A percentile compares a stretch with the other conserved stretches of the same genome.
These are phyloP conservation scores for Eucalyptus camaldulensis DNA, from an alignment of 345 rosid species.

Conservation along the genomic window DNA sequence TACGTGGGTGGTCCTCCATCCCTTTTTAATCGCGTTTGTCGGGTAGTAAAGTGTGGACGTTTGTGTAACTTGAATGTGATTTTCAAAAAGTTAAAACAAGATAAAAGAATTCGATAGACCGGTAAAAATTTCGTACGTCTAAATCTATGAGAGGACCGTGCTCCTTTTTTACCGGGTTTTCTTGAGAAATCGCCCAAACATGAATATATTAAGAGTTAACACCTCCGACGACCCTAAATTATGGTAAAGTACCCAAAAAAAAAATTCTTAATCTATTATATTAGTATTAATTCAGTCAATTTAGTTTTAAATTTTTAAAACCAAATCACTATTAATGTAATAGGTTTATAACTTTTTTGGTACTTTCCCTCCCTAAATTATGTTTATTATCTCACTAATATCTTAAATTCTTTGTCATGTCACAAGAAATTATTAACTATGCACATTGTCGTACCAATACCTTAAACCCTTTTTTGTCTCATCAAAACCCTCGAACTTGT, in stretches of 20 bases:
- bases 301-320: fast-evolving
- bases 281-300: fast-evolving
- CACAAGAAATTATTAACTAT: background rate
- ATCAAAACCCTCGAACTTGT: background rate
- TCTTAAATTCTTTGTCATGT: background rate
- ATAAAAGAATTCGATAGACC: background rate
- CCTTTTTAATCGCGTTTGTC: background rate
- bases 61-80: background rate
- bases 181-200: background rate
- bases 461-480: background rate
- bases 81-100: background rate
- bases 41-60: background rate
- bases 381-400: background rate
- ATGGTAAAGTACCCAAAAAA: background rate
- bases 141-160: background rate
- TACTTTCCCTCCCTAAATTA: background rate
- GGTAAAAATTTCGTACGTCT: background rate
- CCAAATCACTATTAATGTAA: fast-evolving
- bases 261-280: too few species aligned
- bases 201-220: background rate
- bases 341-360: too few species aligned
- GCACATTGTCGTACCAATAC: background rate
- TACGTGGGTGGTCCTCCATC: background rate
- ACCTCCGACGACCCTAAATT: background rate
- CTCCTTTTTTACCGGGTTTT: background rate